phyloP scores from a whole-genome alignment of 2,329 filamentous ascomycete species.

The Cytospora chrysosperma region DNA sequence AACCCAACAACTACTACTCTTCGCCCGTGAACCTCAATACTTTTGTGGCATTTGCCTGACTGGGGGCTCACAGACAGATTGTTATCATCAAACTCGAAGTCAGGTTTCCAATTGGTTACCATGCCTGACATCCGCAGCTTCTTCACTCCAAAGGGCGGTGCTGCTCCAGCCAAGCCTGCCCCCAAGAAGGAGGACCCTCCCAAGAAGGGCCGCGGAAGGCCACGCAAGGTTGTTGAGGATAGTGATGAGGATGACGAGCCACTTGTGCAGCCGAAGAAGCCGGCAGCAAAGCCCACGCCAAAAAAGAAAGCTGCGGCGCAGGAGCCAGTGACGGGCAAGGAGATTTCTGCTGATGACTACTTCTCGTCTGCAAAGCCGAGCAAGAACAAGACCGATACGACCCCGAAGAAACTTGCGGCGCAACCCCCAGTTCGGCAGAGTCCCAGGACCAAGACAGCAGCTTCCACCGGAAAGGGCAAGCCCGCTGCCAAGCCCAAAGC shows the following conservation, averaged over 20 bases:
- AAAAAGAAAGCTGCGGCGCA: constrained; percentile 54
- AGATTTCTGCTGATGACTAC: constrained; percentile 57
- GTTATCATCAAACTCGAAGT: not conserved
- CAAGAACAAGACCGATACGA: constrained; percentile 37
- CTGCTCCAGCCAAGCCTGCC: constrained; percentile 42
- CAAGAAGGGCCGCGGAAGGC: constrained; percentile 39
- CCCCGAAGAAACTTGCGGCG: constrained; percentile 40
- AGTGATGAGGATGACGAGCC: constrained; percentile 59
- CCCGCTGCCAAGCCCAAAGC: constrained; percentile 36
- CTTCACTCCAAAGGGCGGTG: constrained; percentile 64
- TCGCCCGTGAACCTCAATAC: not conserved
- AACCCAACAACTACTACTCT: not conserved
- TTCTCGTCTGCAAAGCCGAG: constrained; percentile 52
- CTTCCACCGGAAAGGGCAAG: constrained; percentile 28
- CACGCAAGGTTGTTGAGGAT: constrained; percentile 33
- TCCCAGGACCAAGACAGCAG: constrained; percentile 45
- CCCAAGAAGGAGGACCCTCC: constrained; percentile 22
- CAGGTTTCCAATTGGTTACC: constrained; percentile 6
- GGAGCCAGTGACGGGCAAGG: constrained; percentile 46
- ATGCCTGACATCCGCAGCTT: constrained; percentile 77
- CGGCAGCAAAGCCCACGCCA: constrained; percentile 46
- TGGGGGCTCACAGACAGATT: not conserved
- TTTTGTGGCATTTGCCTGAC: not conserved
- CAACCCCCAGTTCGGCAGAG: constrained; percentile 52
- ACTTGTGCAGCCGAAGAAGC: constrained; percentile 51